Base-by-base conservation (phyloP, 352 stramenopile genomes). In the Phytophthora quininea region DNA sequence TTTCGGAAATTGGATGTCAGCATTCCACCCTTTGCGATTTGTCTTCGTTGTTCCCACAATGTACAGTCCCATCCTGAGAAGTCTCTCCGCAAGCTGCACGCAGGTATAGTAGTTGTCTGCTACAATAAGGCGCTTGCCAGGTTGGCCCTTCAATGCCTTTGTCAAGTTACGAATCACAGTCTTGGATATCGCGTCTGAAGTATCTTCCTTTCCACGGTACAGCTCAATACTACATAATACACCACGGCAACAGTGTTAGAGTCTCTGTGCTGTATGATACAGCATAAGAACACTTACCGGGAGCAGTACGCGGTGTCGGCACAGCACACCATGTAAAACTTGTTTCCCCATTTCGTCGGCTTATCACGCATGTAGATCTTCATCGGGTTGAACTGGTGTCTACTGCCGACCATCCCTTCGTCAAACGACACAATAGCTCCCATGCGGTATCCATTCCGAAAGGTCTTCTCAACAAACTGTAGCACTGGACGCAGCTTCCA, bases 321-420 rank as follows among this genome's bases (percentile, higher is more conserved):
- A 43, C 56, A 60, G 35, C 58, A 73, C 27, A 48, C 19, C 58
- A 67, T 55, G 42, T 64, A 73, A 29, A 64, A 64, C 58, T 73
- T 67, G 15, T 42, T 73, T 10, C 53, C 47, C 64, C 53, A 67
- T 32, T 37, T 30, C n/a, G 50, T 14, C 1, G 63, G 56, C 55
- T 65, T 65, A 32, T 60, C 51, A 19, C 60, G 24, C 27, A 64
- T 47, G 33, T 63, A 73, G 50, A 56, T 48, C 8, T 31, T 19
- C 64, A 73, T 73, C 8, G 64, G 58, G 30, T 64, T 64, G 48
- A 48, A 60, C 12, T 38, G 19, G 54, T 35, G 47, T 8, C 54
- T 40, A 3, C 33, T 58, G 2, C 31, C 40, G 3, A 67, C 50
- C 58, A 64, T 67, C 8, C 37, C 57, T 42, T 67, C 58, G n/a